Base-by-base conservation (phyloP, 2,329 filamentous ascomycete species). In the Stenocarpella maydis region DNA sequence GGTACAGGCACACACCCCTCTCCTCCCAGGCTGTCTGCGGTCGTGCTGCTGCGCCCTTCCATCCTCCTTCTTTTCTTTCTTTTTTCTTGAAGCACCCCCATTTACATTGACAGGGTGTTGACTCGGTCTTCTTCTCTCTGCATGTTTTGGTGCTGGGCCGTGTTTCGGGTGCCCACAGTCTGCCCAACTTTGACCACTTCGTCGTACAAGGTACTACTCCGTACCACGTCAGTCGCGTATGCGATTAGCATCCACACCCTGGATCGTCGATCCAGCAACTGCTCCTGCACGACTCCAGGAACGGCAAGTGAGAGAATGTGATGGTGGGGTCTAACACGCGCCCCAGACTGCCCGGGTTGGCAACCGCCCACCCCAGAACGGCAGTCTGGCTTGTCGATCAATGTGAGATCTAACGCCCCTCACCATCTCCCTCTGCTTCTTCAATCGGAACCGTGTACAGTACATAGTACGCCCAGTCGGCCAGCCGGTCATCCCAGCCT, bases 281-380 rank as follows among this genome's bases (percentile, higher is more conserved):
- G 21, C 64, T 55, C 37, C 63, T 66, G 63, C 63, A 66, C 49
- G 28, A 19, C 50, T 66, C 63, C 50, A 66, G 63, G 50, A 66
- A 66, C 43, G 63, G 64, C 52, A 67, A 55, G 64, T 67, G 39
- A 37, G 50, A 53, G 45, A 53, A 50, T 43, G 61, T 65, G 37
- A 39, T 41, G 49, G 45, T 65, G 61, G n/a, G 45, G 49, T 7
- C 37, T 31, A 41, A 65, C 49, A 61, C 19, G 61, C 61, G 52
- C 31, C 64, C 50, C 41, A 55, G 64, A 28, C 54, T 55, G 41
- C 64, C 64, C 41, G 49, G 65, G 52, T 67, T 58, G 52, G 54
- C 52, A 49, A 55, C 39, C 52, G 47, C 65, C 65, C 43, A 21
- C 39, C 41, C 52, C 52, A 54, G 54, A 55, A 54, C 31, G 34